phyloP scores from a whole-genome alignment of 352 stramenopile genomes.

The Phytophthora megakarya region DNA sequence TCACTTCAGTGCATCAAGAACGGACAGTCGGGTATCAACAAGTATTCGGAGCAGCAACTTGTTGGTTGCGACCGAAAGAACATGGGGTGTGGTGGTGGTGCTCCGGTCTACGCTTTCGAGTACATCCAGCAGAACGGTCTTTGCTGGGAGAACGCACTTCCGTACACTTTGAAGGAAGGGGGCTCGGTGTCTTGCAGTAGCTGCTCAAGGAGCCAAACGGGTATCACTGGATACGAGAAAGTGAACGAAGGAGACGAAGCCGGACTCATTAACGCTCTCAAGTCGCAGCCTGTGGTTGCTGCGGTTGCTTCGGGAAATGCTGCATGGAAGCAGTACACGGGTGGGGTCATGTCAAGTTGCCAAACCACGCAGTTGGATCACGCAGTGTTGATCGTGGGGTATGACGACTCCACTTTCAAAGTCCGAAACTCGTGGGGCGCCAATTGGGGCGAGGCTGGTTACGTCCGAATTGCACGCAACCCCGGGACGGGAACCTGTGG shows the following conservation, averaged over 20 bases:
- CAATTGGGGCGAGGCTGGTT: conserved; percentile 91
- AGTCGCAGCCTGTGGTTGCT: conserved; percentile 92
- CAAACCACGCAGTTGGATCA: conserved; percentile 94
- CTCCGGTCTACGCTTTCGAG: conserved; percentile 88
- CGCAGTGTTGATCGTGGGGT: conserved; percentile 95
- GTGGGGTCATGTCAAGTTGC: conserved; percentile 83
- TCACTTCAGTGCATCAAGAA: conserved; percentile 82
- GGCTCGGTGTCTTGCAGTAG: conserved; percentile 33
- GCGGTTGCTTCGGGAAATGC: conserved; percentile 93
- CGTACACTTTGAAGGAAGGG: conserved; percentile 61
- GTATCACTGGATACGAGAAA: conserved; percentile 54
- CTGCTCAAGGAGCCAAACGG: conserved; percentile 37
- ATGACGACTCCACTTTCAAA: conserved; percentile 86
- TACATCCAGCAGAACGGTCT: conserved; percentile 90
- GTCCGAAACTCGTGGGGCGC: conserved; percentile 97
- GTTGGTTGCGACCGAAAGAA: conserved; percentile 92
- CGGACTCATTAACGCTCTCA: conserved; percentile 83
- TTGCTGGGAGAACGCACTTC: conserved; percentile 67
- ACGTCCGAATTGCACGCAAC: conserved; percentile 85
- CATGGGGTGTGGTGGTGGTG: conserved; percentile 90
- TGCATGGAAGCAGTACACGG: conserved; percentile 96
- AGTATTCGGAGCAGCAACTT: conserved; percentile 92
- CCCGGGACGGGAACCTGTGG: conserved; percentile 51
- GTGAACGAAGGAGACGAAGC: conserved; percentile 68
- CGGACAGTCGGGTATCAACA: conserved; percentile 61